Percentiles rank a stretch among this genome's conserved stretches.
phyloP scores from a whole-genome alignment of 495 filamentous ascomycete genomes.

The Diplogelasinospora grovesii region DNA sequence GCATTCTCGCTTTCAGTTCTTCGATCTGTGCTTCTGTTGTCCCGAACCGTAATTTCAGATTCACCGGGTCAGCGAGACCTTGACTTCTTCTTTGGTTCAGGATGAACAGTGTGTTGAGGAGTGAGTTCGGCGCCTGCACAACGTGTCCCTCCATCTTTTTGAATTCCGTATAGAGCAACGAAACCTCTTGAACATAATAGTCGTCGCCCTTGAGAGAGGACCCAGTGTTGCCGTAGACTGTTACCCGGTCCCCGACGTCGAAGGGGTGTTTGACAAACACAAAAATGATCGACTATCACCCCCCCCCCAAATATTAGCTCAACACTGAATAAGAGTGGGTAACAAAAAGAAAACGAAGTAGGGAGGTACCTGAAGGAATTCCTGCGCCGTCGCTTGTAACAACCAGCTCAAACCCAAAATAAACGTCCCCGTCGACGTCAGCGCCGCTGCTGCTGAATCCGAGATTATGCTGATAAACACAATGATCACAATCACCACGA shows the following conservation, averaged over 20 bases:
- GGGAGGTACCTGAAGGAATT: conserved; percentile 56
- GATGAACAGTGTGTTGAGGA: conserved; percentile 88
- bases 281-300: conserved; percentile 71
- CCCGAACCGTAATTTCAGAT: conserved; percentile 80
- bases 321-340: too few species aligned
- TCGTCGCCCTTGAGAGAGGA: conserved; percentile 71
- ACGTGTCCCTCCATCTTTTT: conserved; percentile 97
- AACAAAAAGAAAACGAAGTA: not conserved
- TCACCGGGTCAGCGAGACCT: conserved; percentile 79
- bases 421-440: conserved; percentile 80
- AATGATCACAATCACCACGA: conserved; percentile 67
- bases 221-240: conserved; percentile 86
- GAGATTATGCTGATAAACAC: conserved; percentile 88
- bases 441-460: conserved; percentile 71
- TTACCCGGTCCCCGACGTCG: conserved; percentile 91
- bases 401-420: conserved; percentile 88
- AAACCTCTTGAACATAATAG: conserved; percentile 93
- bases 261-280: conserved; percentile 98
- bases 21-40: conserved; percentile 85
- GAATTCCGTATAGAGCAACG: conserved; percentile 93
- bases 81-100: conserved; percentile 90
- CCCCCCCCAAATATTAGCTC: too few species aligned
- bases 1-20: conserved; percentile 69
- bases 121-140: conserved; percentile 91
- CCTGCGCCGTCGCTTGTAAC: conserved; percentile 85